Base-by-base conservation (phyloP, 176 grass and related monocot species). In the Otatea glauca region DNA sequence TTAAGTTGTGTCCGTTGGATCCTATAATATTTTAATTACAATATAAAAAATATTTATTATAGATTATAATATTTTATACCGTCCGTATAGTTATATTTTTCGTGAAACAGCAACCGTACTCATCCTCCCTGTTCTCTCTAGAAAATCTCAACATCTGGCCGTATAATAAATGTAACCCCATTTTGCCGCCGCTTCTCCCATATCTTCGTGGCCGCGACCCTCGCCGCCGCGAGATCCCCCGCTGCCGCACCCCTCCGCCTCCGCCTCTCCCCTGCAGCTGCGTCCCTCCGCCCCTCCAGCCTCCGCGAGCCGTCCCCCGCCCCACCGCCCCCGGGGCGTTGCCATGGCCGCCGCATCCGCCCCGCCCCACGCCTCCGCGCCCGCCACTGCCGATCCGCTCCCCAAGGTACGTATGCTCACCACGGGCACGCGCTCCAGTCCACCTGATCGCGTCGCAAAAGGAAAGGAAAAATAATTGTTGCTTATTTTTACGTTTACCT, bases 361-460 rank as follows among this genome's bases (percentile, higher is more conserved):
- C 69, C 8, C 37, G n/a, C 35, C 60, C 25, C 76, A n/a, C 17
- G 9, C 56, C 21, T 11, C n/a, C 60, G 5, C 17, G 17, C 20
- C 37, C 68, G 11, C 67, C 16, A 66, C 70, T 62, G 9, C 84
- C 50, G 75, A 83, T 79, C 80, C 89, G 32, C 74, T 83, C 66
- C 89, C 74, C 50, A 84, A 87, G 89, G 89, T 90, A 79, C 60
- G 63, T 16, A 17, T 18, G 7, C 10, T 24, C 32, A 17, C 3
- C 47, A 20, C 1, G 2, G 20, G 29, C 13, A 24, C n/a, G 56
- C 56, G n/a, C 56, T 23, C n/a, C 58, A 24, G n/a, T 24, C n/a
- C 58, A 60, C n/a, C n/a, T 60, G n/a, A 60, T 60, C 9, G 58
- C 56, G 56, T 59, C 21, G 56, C 56, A 23, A 23, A n/a, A 10